Evolutionary conservation across 2,329 filamentous ascomycete genomes (phyloP).

Genomic region (Didymella pomorum): DNA sequence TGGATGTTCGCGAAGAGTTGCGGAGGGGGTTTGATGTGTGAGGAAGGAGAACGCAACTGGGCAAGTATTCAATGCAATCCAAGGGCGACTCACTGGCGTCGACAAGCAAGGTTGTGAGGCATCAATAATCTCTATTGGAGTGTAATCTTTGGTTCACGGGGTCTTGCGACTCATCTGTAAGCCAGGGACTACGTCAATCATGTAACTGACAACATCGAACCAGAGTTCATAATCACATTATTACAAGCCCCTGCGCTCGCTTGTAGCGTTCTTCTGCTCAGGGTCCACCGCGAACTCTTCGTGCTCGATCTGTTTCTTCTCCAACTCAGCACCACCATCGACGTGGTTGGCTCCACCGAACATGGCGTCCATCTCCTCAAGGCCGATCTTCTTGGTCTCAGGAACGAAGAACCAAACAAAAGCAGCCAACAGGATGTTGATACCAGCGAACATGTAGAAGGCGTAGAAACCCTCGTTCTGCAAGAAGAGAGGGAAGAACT

Average conservation of each 20-base stretch:
- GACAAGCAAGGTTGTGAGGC: background rate
- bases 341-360: constrained; percentile 66
- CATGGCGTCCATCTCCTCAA: constrained; percentile 65
- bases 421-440: constrained; percentile 51
- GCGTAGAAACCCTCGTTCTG: constrained; percentile 65
- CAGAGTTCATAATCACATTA: background rate
- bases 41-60: background rate
- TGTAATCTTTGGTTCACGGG: background rate
- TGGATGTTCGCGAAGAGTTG: background rate
- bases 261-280: constrained; percentile 30
- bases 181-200: background rate
- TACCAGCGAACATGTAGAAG: constrained; percentile 64
- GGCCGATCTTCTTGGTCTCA: constrained; percentile 56
- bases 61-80: background rate
- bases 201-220: background rate
- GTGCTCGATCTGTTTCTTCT: constrained; percentile 48
- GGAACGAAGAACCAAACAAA: constrained; percentile 56
- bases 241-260: constrained; percentile 22
- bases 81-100: background rate
- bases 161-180: background rate
- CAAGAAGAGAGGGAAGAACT: constrained; percentile 74
- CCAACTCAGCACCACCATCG: constrained; percentile 61
- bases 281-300: constrained; percentile 32
- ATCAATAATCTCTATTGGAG: background rate
- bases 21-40: background rate